Percentiles rank a stretch among this genome's conserved stretches.
phyloP scores from a whole-genome alignment of 176 grass and related monocot genomes.

The Carex cristatella region DNA sequence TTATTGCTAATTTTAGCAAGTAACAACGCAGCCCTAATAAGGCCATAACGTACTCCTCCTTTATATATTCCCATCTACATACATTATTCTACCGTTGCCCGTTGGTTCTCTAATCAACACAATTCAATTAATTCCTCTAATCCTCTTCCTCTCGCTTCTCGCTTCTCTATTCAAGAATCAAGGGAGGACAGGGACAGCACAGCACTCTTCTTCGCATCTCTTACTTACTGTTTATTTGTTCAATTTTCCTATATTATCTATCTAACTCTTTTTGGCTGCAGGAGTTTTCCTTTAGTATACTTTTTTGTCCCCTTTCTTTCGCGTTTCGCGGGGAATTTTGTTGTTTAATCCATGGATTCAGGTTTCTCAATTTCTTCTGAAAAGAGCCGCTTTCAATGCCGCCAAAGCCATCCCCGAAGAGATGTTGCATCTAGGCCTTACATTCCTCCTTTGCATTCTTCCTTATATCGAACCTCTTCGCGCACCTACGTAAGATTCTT shows the following conservation, averaged over 20 bases:
- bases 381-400: slow-evolving; percentile 15
- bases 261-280: slow-evolving; percentile 20
- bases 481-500: slow-evolving; percentile 21
- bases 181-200: no score
- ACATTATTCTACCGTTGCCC: no score
- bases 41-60: no score
- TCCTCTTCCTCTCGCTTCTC: no score
- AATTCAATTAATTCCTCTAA: no score
- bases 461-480: slow-evolving; percentile 5
- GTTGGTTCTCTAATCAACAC: no score
- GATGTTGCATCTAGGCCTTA: slow-evolving; percentile 22
- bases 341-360: slow-evolving; percentile 33
- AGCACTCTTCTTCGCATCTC: no score
- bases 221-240: not conserved
- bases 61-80: no score
- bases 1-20: no score
- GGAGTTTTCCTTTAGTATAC: slow-evolving; percentile 1
- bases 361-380: slow-evolving; percentile 28
- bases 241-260: not conserved
- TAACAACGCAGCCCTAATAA: no score
- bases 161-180: no score
- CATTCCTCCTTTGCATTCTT: slow-evolving; percentile 38
- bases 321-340: slow-evolving; percentile 5
- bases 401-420: slow-evolving; percentile 8
- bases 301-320: not conserved